phyloP scores from a whole-genome alignment of 306 rosid species.

The Crataegus laevigata region DNA sequence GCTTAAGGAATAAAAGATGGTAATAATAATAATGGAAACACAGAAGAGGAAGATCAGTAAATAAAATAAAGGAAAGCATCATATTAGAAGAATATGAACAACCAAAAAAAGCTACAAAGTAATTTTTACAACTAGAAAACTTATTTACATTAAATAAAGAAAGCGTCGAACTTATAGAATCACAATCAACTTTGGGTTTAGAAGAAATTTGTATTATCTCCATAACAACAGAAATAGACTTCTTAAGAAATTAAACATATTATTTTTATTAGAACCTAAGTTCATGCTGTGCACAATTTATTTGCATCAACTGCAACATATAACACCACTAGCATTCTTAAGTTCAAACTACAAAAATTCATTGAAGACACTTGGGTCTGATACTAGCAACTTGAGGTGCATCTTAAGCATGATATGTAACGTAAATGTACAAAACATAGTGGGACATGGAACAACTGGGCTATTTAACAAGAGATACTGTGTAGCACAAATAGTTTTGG shows the following conservation, averaged over 20 bases:
- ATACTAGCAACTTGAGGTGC: not conserved
- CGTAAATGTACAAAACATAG: not conserved
- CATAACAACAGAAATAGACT: not conserved
- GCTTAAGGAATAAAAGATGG: not conserved
- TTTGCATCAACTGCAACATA: not conserved
- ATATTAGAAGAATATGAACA: not conserved
- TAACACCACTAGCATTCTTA: not conserved
- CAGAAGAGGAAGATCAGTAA: not conserved
- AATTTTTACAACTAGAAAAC: not conserved
- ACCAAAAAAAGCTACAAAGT: not conserved
- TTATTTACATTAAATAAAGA: not conserved
- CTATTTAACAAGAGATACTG: not conserved
- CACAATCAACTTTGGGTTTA: not conserved
- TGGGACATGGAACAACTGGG: not conserved
- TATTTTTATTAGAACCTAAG: not conserved
- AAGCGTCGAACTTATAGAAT: not conserved
- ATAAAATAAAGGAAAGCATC: not conserved
- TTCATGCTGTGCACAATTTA: not conserved
- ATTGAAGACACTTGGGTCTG: not conserved
- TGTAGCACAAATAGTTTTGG: not conserved
- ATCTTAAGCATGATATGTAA: not conserved
- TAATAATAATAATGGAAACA: not conserved
- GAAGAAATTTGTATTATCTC: not conserved
- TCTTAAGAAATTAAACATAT: not conserved
- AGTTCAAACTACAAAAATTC: not conserved